Base-by-base conservation (phyloP, 1,284 basidiomycete genomes). In the Macrocystidia cucumis region DNA sequence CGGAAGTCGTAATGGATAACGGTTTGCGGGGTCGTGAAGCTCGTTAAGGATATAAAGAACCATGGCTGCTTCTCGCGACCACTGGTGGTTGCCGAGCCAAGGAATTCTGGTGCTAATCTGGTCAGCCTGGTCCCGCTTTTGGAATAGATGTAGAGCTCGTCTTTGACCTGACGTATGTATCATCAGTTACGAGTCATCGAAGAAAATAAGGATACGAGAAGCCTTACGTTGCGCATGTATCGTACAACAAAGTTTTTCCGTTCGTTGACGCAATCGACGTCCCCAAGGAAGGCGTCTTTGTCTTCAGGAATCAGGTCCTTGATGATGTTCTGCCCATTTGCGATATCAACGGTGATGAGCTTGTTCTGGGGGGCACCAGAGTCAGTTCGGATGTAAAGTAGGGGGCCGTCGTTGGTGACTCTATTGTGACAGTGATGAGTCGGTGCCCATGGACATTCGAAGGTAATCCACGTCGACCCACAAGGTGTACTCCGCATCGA, bases 111-210 rank as follows among this genome's bases (percentile, higher is more conserved):
- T 2, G 73, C 76, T 11, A 91, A 57, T 4, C 78, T 76, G 25
- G 63, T 57, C 36, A 86, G 46, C 33, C 60, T 65, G 45, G 66
- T 54, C 23, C 89, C 89, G 0, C 60, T 56, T 36, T 79, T 66
- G 27, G 74, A 66, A 57, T 84, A 80, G 36, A 91, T 56, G 55
- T 88, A 88, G 24, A 91, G 64, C 56, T 90, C 84, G 51, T 91
- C 85, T 46, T 83, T 85, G 49, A 89, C 81, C 79, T 84, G 20
- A 12, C 17, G 24, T 17, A 21, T 24, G 32, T 18, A 29, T 39
- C 31, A 33, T 27, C n/a, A 25, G 24, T 19, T 20, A 19, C 9
- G 20, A 19, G 12, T 23, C 13, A n/a, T 12, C 25, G 13, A 8
- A 19, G 25, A 14, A 39, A 29, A 16, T 26, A 44, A 29, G 21